A percentile compares a stretch with the other conserved stretches of the same genome.
Evolutionary conservation across 257 asterid genomes (phyloP).

Genomic region (Solanum okadae): DNA sequence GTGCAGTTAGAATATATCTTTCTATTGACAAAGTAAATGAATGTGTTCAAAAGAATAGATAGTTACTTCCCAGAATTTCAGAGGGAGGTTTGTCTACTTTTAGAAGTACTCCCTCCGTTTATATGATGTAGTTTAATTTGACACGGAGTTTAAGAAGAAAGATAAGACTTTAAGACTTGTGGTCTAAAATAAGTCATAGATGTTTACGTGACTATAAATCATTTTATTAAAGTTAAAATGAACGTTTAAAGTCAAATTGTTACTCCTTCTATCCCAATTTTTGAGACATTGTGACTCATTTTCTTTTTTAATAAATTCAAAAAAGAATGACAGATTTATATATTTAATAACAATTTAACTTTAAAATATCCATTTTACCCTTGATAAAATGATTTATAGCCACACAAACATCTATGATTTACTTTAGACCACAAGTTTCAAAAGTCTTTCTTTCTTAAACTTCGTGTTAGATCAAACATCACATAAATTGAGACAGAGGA

Average conservation of each 20-base stretch:
- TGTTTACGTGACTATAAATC: not conserved
- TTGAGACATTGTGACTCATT: not conserved
- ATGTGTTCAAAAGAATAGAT: not conserved
- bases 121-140: too few species aligned
- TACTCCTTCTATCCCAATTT: not conserved
- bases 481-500: too few species aligned
- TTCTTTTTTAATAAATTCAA: not conserved
- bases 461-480: not conserved
- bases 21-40: not conserved
- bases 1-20: not conserved
- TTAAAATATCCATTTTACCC: not conserved
- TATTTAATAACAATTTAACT: not conserved
- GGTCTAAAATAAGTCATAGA: not conserved
- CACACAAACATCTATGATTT: not conserved
- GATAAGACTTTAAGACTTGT: not conserved
- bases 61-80: not conserved
- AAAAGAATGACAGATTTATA: too few species aligned
- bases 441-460: too few species aligned
- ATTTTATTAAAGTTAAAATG: not conserved
- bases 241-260: not conserved
- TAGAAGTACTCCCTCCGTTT: not conserved
- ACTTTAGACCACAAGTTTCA: not conserved
- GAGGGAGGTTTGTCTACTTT: not conserved
- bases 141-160: too few species aligned
- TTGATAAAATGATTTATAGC: not conserved